Evolutionary conservation across 371 early-diverging fungal genomes (phyloP), one percentile per base, ranked within the genome.

Genomic region (Mortierella sp.): DNA sequence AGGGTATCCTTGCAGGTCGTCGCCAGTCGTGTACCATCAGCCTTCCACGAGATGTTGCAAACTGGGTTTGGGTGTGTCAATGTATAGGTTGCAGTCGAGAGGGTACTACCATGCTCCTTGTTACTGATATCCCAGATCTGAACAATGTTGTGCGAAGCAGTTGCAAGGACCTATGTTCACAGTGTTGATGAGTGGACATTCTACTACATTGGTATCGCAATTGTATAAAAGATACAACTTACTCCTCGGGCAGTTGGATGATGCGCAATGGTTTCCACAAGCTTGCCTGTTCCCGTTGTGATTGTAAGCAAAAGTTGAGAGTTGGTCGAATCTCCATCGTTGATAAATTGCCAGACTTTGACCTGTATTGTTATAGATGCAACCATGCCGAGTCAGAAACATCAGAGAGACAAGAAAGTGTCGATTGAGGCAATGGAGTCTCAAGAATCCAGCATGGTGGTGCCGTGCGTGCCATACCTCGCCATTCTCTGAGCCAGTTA

Each of bases 111-210:
- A 58, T 81, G 61, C 55, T 70, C 78, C 65, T 81, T 71, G 16
- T 79, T 82, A 43, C 83, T 57, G 14, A 90, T 77, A 67, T 94
- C 90, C 86, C 92, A 89, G 40, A 94, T 83, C 45, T 86, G 85
- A 28, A 93, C 81, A 28, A 88, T 54, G 50, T 86, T 85, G 2
- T 80, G 82, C 19, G 83, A 78, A 8, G 67, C 55, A 19, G 76
- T 63, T 10, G 83, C 69, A 10, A 84, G 47, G 48, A 85, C 55
- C 60, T 77, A 62, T 7, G 4, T 10, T 24, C 22, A 19, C 5
- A 28, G 28, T 34, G 34, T 34, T 10, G 4, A 5, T 22, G 8
- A 39, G 39, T 10, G 39, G 39, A 39, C 39, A 10, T 39, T 10
- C 39, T 39, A 8, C 39, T 44, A 21, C 45, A 10, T 47, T 8